Base-by-base conservation (phyloP, 345 rosid species). In the Heritiera fomes region DNA sequence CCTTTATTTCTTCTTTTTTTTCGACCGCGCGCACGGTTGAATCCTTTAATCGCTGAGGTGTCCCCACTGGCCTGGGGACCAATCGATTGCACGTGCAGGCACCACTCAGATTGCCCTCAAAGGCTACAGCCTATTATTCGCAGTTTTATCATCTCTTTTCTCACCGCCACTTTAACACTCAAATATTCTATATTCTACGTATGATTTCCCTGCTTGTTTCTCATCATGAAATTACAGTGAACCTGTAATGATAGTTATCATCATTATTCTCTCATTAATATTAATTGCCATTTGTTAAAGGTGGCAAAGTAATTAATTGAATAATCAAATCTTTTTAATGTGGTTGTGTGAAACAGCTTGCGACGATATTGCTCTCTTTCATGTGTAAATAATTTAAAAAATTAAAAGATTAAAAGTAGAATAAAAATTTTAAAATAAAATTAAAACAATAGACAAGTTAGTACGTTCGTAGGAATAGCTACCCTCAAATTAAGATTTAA, bases 81-180 rank as follows among this genome's bases (percentile, higher is more conserved):
- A 74, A 75, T 61, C 30, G 63, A 13, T 73, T 80, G 86, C 86
- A 83, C 86, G 83, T 80, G 86, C 81, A 80, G 65, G 77, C 72
- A 79, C 82, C 53, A 60, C 81, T 76, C 50, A 47, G 14, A 40
- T 67, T 52, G n/a, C 8, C 38, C 18, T 13, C 4, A 14, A 52
- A 52, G 17, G 15, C 53, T 49, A 49, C 17, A 17, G 2, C 17
- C 40, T 63, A 15, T 41, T 41, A 34, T 34, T 63, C 7, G 17
- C 41, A 7, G 15, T 64, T 14, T 38, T 60, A 3, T 59, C 34
- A 34, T 40, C 40, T 12, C 18, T 13, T 30, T 40, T 38, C 61
- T 53, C 58, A 53, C 58, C 58, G 8, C 20, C 7, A 2, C 34
- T 60, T 3, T 8, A 8, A 34, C 34, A 60, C 64, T 60, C 64